These are phyloP conservation scores for Salpingoeca rosetta DNA, from an alignment of 78 protist species.

Conservation along the genomic window DNA sequence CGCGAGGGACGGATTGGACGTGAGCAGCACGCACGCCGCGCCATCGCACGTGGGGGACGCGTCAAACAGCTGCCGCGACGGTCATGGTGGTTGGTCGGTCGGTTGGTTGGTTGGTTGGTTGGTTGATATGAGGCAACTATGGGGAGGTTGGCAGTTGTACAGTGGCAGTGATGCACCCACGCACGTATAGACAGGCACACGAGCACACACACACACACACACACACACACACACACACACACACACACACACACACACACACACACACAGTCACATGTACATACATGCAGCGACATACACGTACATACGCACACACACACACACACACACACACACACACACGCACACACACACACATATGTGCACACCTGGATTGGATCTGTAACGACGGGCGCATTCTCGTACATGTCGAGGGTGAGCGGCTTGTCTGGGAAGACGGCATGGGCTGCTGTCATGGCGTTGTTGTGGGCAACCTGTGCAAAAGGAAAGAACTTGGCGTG, in stretches of 20 bases:
- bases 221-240: too few species aligned
- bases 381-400: not conserved
- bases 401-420: not conserved
- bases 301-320: constrained; percentile 3
- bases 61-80: not conserved
- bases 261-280: not conserved
- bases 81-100: too few species aligned
- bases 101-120: too few species aligned
- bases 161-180: too few species aligned
- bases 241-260: too few species aligned
- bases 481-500: not conserved
- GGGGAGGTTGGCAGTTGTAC: too few species aligned
- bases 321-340: constrained; percentile 8
- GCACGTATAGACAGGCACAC: too few species aligned
- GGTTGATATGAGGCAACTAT: too few species aligned
- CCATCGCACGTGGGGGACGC: not conserved
- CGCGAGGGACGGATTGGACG: not conserved
- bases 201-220: too few species aligned
- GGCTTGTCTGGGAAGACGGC: not conserved
- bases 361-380: not conserved
- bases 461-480: not conserved
- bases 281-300: not conserved
- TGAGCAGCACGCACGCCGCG: not conserved
- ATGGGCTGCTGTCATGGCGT: not conserved
- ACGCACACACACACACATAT: not conserved